Conservation (phyloP, 23 red algal genomes). For the Gracilaria caudata region DNA sequence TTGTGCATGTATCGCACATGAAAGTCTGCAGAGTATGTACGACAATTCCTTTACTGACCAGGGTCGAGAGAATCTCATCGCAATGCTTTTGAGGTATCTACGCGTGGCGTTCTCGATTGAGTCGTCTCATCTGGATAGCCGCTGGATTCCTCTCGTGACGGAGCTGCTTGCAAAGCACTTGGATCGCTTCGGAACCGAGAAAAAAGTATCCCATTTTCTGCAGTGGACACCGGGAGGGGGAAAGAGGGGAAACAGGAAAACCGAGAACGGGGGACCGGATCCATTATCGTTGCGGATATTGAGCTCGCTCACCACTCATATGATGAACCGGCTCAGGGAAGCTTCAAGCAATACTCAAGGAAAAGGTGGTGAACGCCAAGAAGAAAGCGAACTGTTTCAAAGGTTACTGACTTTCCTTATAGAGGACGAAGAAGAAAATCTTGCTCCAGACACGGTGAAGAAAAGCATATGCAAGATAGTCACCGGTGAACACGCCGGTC, state of each 20-base stretch:
- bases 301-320: neutral
- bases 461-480: neutral
- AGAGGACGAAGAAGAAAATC: neutral
- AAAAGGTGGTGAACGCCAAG: neutral
- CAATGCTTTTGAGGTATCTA: neutral
- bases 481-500: too few species aligned
- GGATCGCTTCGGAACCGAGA: neutral
- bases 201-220: slow-evolving; percentile 2
- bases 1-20: slow-evolving; percentile 5
- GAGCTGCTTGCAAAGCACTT: slow-evolving; percentile 23
- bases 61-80: neutral
- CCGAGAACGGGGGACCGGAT: neutral
- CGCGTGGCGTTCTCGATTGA: neutral
- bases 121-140: neutral
- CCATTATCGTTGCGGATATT: neutral
- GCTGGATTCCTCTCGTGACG: slow-evolving; percentile 44
- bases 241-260: neutral
- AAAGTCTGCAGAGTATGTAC: slow-evolving; percentile 18
- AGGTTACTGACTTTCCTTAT: neutral
- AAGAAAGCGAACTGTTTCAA: neutral
- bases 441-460: neutral
- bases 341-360: neutral
- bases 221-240: neutral
- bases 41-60: neutral
- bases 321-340: neutral